A percentile compares a stretch with the other conserved stretches of the same genome.
Evolutionary conservation across 106 monocot species (phyloP).

Genomic region (Platanthera guangdongensis): DNA sequence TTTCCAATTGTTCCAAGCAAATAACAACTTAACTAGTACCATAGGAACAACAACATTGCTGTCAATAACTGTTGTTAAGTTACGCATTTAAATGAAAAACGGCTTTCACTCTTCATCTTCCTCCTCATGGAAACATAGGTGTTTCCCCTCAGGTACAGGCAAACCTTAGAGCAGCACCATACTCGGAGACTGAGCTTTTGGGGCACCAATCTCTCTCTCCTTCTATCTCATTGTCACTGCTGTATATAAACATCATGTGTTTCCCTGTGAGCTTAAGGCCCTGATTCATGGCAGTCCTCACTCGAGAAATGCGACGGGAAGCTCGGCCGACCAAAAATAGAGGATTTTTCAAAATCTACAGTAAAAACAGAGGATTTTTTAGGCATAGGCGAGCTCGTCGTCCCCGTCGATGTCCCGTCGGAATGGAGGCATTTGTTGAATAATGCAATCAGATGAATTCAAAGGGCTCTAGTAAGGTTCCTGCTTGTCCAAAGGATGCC

Average conservation of each 20-base stretch:
- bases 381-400: no score
- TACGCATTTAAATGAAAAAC: neutral
- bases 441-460: no score
- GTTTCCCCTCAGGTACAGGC: constrained; percentile 74
- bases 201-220: neutral
- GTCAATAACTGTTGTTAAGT: neutral
- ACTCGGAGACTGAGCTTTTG: constrained; percentile 16
- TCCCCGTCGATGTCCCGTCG: no score
- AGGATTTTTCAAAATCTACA: no score
- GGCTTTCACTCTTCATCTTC: constrained; percentile 18
- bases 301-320: no score
- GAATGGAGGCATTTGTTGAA: no score
- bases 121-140: constrained; percentile 81
- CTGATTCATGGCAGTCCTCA: no score
- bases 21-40: neutral
- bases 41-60: neutral
- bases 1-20: neutral
- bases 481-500: no score
- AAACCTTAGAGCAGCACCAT: constrained; percentile 53
- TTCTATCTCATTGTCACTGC: constrained; percentile 65
- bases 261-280: constrained; percentile 53
- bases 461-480: no score
- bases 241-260: constrained; percentile 68
- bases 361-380: no score
- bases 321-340: no score